Conservation (phyloP, 2,329 filamentous ascomycete species). For the Podosphaera xanthii region DNA sequence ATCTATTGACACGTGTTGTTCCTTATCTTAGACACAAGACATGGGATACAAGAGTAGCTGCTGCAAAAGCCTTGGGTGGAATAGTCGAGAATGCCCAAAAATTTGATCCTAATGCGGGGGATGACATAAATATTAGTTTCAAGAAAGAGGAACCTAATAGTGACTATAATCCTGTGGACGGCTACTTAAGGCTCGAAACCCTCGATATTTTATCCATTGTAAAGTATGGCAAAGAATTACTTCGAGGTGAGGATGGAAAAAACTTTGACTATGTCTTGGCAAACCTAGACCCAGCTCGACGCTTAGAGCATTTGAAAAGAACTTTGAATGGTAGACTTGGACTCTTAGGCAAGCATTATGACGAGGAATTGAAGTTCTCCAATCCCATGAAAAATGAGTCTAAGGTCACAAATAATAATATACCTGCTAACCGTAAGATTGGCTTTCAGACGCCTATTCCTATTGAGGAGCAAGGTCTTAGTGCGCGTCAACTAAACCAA, state of each 20-base stretch:
- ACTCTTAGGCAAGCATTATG: constrained; percentile 59
- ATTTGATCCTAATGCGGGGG: constrained; percentile 63
- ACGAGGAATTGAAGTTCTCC: constrained; percentile 58
- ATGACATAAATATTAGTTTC: constrained; percentile 18
- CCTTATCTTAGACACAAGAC: constrained; percentile 86
- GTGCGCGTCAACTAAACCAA: constrained; percentile 82
- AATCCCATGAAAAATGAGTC: constrained; percentile 17
- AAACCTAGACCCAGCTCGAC: constrained; percentile 55
- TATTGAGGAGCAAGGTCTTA: constrained; percentile 48
- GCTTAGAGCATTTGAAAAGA: constrained; percentile 74
- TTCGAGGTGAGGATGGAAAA: constrained; percentile 51
- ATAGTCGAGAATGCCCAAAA: constrained; percentile 73
- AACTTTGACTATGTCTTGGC: constrained; percentile 70
- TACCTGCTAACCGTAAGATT: constrained; percentile 21
- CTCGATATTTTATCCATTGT: constrained; percentile 64
- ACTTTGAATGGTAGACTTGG: constrained; percentile 64
- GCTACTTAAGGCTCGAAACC: constrained; percentile 45
- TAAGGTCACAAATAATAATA: constrained; percentile 5
- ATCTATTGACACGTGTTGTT: constrained; percentile 79
- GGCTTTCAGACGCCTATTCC: constrained; percentile 14
- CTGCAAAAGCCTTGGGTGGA: constrained; percentile 81
- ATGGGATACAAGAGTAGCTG: constrained; percentile 88
- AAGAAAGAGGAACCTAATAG: constrained; percentile 41
- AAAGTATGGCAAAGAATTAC: constrained; percentile 59
- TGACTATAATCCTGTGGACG: constrained; percentile 20